Evolutionary conservation across 352 stramenopile species (phyloP), one percentile per base, ranked within the genome.

Genomic region (Ophiocytium majus): DNA sequence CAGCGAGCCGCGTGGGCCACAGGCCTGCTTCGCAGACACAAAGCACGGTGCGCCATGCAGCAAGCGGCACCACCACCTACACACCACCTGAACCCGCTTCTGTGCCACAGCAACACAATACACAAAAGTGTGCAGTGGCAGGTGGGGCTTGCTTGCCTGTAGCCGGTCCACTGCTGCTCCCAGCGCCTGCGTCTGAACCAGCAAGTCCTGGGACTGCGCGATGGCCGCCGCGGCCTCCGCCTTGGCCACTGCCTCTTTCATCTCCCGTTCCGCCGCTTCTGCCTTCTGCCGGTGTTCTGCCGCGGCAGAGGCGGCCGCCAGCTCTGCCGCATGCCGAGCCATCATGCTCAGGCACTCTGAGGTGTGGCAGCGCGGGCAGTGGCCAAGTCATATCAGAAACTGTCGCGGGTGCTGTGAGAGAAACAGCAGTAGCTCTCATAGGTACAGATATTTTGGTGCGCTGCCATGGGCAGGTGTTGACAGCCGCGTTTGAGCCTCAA

Each of bases 261-360:
- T 57, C 43, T 57, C 43, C 5, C 43, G 43, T 14, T 57, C 43
- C 5, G 14, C 5, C 17, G 5, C 31, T 5, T 34, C 64, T 17
- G 31, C 5, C 64, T 34, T 76, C 17, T 37, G 31, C 34, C 64
- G 31, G 34, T 76, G 64, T 37, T 34, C 64, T 17, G 64, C 5
- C 34, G 64, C 34, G 5, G 64, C 31, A 37, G 64, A 34, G 5
- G 64, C 64, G 10, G 64, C 64, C 34, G 64, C 5, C 10, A 14
- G 31, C 17, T 76, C 64, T 5, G 64, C 64, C 5, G 17, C 31
- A 10, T 37, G 31, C 31, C 64, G 5, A 5, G 64, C 64, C 34
- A 76, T 5, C 64, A 76, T 17, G 64, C 64, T 5, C 64, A 76
- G 64, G 64, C 64, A 76, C 64, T 76, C 64, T 76, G 64, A 37